Percentiles rank a stretch among this genome's conserved stretches.
Evolutionary conservation across 345 rosid species (phyloP).

Genomic region (Carallia brachiata): DNA sequence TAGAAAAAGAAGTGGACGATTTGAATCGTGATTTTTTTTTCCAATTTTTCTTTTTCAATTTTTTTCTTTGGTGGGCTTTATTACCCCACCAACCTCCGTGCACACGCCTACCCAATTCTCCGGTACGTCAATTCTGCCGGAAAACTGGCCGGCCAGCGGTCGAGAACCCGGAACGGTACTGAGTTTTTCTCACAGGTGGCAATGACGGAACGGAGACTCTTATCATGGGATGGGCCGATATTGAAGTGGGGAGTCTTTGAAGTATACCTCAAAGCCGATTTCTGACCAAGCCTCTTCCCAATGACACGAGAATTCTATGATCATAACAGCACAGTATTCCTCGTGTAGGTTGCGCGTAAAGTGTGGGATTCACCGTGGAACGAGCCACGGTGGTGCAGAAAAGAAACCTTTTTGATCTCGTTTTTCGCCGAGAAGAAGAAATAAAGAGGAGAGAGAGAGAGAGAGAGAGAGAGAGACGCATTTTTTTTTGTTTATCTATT

Average conservation of each 20-base stretch:
- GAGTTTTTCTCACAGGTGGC: slow-evolving; percentile 45
- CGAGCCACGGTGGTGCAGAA: slow-evolving; percentile 86
- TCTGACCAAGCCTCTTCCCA: slow-evolving; percentile 73
- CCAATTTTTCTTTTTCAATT: slow-evolving; percentile 33
- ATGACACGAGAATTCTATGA: slow-evolving; percentile 38
- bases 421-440: slow-evolving; percentile 13
- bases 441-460: too few species aligned
- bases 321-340: slow-evolving; percentile 63
- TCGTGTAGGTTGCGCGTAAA: slow-evolving; percentile 72
- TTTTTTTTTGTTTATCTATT: too few species aligned
- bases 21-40: too few species aligned
- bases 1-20: too few species aligned
- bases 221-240: slow-evolving; percentile 52
- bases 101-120: slow-evolving; percentile 68
- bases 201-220: slow-evolving; percentile 45
- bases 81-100: slow-evolving; percentile 65
- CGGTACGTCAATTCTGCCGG: slow-evolving; percentile 56
- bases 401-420: slow-evolving; percentile 55
- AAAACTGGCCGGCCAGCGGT: slow-evolving; percentile 37
- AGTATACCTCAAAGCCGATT: slow-evolving; percentile 72
- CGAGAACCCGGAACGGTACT: slow-evolving; percentile 36
- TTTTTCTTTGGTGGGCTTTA: slow-evolving; percentile 66
- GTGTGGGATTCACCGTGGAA: slow-evolving; percentile 97
- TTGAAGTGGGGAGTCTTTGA: slow-evolving; percentile 60
- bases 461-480: too few species aligned